Conservation (phyloP, 2,329 filamentous ascomycete genomes). For the Ophiostoma angusticollis region DNA sequence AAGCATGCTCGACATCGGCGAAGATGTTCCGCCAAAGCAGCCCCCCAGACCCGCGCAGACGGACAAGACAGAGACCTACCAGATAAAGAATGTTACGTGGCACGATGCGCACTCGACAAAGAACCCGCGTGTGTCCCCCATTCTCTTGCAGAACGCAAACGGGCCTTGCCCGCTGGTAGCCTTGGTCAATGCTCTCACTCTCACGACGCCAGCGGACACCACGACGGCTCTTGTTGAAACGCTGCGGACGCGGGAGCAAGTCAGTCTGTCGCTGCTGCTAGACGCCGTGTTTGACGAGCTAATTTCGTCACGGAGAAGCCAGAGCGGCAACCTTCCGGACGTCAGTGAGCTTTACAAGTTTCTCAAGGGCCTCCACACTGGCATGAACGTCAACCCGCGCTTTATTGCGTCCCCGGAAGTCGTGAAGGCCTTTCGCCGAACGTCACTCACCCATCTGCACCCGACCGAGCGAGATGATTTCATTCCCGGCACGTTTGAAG, state of each 20-base stretch:
- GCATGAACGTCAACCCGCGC: slow-evolving; percentile 95
- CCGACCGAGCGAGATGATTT: slow-evolving; percentile 34
- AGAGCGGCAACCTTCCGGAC: slow-evolving; percentile 58
- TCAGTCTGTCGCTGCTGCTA: slow-evolving; percentile 73
- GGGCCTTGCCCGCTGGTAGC: slow-evolving; percentile 89
- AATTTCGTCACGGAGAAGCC: slow-evolving; percentile 60
- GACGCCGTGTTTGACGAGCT: slow-evolving; percentile 90
- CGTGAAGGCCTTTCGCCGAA: slow-evolving; percentile 34
- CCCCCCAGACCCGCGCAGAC: slow-evolving; percentile 30
- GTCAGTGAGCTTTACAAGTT: slow-evolving; percentile 81
- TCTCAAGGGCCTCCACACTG: slow-evolving; percentile 76
- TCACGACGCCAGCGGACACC: slow-evolving; percentile 58
- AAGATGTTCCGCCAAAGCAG: slow-evolving; percentile 15
- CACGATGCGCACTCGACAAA: slow-evolving; percentile 47
- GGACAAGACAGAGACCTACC: slow-evolving; percentile 64
- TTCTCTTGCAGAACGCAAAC: slow-evolving; percentile 85
- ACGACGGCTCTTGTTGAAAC: slow-evolving; percentile 66
- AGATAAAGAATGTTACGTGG: slow-evolving; percentile 87
- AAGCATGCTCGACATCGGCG: slow-evolving; percentile 15
- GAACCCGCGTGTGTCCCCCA: slow-evolving; percentile 66
- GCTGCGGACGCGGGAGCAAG: slow-evolving; percentile 67
- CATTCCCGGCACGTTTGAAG: slow-evolving; percentile 65
- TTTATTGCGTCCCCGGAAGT: slow-evolving; percentile 52
- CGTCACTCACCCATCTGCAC: slow-evolving; percentile 39
- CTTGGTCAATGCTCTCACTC: slow-evolving; percentile 78